These are phyloP conservation scores for Mycena galericulata DNA, from an alignment of 768 basidiomycete species.

Conservation along the genomic window DNA sequence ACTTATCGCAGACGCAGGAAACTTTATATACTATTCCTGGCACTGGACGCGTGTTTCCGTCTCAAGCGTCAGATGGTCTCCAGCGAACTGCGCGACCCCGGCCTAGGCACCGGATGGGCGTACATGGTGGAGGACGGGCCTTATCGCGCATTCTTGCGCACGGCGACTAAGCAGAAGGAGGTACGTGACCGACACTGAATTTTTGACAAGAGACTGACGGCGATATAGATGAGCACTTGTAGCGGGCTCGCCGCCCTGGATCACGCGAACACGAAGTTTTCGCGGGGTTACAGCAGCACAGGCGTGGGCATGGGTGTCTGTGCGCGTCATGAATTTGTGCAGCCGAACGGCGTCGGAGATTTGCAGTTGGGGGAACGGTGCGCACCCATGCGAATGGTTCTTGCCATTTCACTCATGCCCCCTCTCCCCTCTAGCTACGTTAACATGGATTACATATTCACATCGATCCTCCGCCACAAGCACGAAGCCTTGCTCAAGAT, in stretches of 20 bases:
- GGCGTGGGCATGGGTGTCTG: too few species aligned
- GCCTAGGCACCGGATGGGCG: background rate
- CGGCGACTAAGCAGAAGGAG: slow-evolving; percentile 20
- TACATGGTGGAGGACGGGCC: background rate
- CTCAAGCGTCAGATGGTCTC: slow-evolving; percentile 20
- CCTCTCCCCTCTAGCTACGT: too few species aligned
- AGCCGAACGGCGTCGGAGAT: too few species aligned
- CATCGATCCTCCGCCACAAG: background rate
- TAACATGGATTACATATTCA: slow-evolving; percentile 29
- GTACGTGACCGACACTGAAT: background rate
- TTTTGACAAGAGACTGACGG: too few species aligned
- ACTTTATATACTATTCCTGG: slow-evolving; percentile 21
- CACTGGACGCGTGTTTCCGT: slow-evolving; percentile 28
- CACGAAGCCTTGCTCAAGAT: background rate
- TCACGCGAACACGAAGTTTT: too few species aligned
- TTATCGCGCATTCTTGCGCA: slow-evolving; percentile 15
- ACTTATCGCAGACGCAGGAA: too few species aligned
- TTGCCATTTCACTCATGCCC: too few species aligned
- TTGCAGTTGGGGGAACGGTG: too few species aligned
- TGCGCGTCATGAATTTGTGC: too few species aligned
- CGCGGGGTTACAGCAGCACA: too few species aligned
- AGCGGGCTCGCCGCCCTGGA: too few species aligned
- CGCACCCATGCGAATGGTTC: background rate
- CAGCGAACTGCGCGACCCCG: slow-evolving; percentile 34
- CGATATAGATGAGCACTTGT: too few species aligned